A percentile compares a stretch with the other conserved stretches of the same genome.
These are phyloP conservation scores for Boehmeria nivea DNA, from an alignment of 306 rosid genomes.

Conservation along the genomic window DNA sequence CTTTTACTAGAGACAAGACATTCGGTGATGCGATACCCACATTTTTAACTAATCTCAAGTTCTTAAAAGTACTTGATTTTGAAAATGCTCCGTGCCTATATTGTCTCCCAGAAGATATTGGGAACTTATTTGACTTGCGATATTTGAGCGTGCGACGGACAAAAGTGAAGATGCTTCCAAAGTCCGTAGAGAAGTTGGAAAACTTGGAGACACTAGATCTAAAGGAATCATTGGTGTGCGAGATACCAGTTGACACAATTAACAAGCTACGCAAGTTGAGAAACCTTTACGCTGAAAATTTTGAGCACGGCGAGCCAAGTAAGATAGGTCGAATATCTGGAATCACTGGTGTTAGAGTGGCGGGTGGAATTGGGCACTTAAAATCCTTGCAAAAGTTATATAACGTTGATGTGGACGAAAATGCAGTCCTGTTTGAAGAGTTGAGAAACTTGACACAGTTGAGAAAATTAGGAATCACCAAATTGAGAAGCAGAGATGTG, in stretches of 20 bases:
- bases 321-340: no score
- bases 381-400: background rate
- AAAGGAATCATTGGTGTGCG: background rate
- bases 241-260: constrained; percentile 4
- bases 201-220: constrained; percentile 21
- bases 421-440: background rate
- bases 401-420: background rate
- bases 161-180: constrained; percentile 15
- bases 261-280: constrained; percentile 3
- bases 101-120: background rate
- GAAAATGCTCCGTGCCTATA: constrained; percentile 8
- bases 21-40: background rate
- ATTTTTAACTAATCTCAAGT: background rate
- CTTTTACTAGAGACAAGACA: background rate
- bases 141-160: constrained; percentile 17
- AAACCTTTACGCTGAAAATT: background rate
- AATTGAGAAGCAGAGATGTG: background rate
- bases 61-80: constrained; percentile 17
- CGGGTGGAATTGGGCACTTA: background rate
- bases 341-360: background rate
- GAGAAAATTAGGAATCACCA: background rate
- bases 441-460: constrained; percentile 6
- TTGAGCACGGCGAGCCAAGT: no score
- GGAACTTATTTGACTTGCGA: constrained; percentile 6
- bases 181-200: constrained; percentile 14